Conservation (phyloP, 371 early-diverging fungal genomes). For the Mucor saturninus region DNA sequence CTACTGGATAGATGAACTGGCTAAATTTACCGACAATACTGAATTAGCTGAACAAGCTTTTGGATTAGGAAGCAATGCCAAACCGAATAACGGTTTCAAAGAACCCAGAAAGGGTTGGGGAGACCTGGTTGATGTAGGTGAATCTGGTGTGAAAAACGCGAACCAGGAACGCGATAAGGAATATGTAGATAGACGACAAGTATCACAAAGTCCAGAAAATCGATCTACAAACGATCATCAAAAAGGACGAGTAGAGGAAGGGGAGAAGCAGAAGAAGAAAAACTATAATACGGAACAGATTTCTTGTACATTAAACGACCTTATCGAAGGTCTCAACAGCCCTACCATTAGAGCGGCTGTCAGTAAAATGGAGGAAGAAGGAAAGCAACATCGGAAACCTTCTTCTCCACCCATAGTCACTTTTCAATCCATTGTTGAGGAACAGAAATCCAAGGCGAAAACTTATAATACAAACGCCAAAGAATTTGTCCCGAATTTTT, state of each 20-base stretch:
- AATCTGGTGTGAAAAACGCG: no score
- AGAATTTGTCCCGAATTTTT: neutral
- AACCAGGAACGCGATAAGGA: no score
- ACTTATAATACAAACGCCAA: neutral
- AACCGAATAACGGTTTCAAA: no score
- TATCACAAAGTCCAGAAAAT: no score
- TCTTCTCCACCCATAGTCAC: neutral
- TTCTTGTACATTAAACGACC: neutral
- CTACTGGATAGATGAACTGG: neutral
- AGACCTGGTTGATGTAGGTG: no score
- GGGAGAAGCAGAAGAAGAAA: neutral
- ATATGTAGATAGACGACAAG: no score
- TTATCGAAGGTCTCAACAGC: neutral
- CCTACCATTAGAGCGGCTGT: neutral
- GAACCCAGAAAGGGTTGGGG: no score
- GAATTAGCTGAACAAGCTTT: neutral
- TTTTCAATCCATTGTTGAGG: conserved; percentile 1
- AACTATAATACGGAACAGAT: neutral
- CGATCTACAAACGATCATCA: no score
- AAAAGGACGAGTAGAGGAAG: no score
- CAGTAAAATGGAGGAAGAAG: neutral
- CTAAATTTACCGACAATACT: neutral
- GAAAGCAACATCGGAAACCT: neutral
- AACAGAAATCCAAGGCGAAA: neutral
- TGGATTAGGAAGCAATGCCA: no score